Evolutionary conservation across 2,329 filamentous ascomycete genomes (phyloP), one percentile per base, ranked within the genome.

Genomic region (Epichloe hybrida): DNA sequence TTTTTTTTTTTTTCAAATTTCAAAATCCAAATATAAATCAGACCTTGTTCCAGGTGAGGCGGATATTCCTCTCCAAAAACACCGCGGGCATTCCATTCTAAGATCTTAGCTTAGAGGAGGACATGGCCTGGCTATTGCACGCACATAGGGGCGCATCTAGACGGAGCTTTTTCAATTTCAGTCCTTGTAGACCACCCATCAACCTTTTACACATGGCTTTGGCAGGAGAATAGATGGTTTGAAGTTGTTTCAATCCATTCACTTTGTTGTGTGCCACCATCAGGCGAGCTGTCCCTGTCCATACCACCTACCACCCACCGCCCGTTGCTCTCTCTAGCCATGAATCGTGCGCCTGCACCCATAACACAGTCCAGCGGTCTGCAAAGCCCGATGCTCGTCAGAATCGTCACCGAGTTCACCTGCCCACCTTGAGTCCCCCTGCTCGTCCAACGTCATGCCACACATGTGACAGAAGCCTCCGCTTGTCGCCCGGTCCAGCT

Each of bases 291-390:
- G 17, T 9, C 34, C 11, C 36, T 36, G 8, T 23, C n/a, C 31
- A n/a, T 37, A n/a, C 12, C 17, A 23, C 20, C 13, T 5, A 31
- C 17, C 17, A 31, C 9, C 17, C 17, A 31, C 9, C 27, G 9
- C 8, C 40, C 8, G 23, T 12, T 31, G 23, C 13, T 44, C 31
- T 37, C 13, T 44, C 23, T 69, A 81, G 50, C 74, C 75, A 49
- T 72, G 69, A 46, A 80, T 70, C 46, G 83, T 83, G 61, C 84
- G 76, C 60, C 80, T 80, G 63, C 86, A 90, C 13, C 85, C 86
- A 67, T 89, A 88, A 62, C 86, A 90, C 42, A 88, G 63, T 51
- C 66, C 66, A 55, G 58, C 58, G 49, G 56, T 54, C 31, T 63
- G 64, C 21, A 62, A 58, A 31, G 37, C 15, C n/a, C 35, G 27